These are phyloP conservation scores for Camillea tinctor DNA, from an alignment of 2,329 filamentous ascomycete species.

Conservation along the genomic window DNA sequence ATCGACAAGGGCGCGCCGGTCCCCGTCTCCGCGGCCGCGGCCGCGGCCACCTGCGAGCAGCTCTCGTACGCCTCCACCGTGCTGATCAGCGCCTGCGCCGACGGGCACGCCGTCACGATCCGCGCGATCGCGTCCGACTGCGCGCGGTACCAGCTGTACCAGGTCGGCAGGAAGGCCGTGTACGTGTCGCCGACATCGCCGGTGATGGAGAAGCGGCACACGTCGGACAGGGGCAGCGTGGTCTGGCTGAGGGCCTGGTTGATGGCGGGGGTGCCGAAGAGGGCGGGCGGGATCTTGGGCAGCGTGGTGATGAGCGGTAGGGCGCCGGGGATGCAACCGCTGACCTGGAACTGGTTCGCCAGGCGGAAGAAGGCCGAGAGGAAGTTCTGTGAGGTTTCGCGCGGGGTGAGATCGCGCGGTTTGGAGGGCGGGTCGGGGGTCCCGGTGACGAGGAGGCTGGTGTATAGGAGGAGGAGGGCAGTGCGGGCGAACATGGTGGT, in stretches of 20 bases:
- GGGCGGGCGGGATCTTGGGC: constrained; percentile 9
- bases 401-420: constrained; percentile 3
- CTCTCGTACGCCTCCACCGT: constrained; percentile 23
- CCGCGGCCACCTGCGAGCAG: constrained; percentile 6
- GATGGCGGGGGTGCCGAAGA: constrained; percentile 19
- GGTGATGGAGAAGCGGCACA: constrained; percentile 26
- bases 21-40: not conserved
- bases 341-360: constrained; percentile 19
- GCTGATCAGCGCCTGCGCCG: constrained; percentile 10
- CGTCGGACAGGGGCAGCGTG: constrained; percentile 19
- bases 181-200: constrained; percentile 19
- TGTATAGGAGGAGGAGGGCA: not conserved
- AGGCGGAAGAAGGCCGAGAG: constrained; percentile 14
- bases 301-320: constrained; percentile 22
- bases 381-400: constrained; percentile 13
- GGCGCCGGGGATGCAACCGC: constrained; percentile 20
- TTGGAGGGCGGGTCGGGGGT: constrained; percentile 3
- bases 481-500: not conserved
- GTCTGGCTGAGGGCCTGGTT: constrained; percentile 27
- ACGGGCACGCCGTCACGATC: constrained; percentile 20
- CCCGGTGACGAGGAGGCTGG: not conserved
- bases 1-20: constrained; percentile 1
- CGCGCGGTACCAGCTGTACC: constrained; percentile 26
- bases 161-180: constrained; percentile 23
- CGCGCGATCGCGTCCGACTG: constrained; percentile 15